Evolutionary conservation across 768 basidiomycete species (phyloP).

Genomic region (Lactifluus subvellereus): DNA sequence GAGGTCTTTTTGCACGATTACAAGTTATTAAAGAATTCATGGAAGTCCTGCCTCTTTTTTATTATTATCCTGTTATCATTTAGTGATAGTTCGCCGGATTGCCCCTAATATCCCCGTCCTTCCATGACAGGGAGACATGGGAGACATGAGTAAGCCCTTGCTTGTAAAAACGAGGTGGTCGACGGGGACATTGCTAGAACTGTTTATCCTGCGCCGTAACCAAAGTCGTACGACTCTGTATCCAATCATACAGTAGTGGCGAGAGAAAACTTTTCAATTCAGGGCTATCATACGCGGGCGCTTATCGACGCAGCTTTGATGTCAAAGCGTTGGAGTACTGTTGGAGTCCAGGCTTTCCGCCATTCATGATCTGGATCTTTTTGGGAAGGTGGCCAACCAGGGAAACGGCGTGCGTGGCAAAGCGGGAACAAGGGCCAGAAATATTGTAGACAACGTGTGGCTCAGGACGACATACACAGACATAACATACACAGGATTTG

Average conservation of each 20-base stretch:
- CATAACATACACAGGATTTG: neutral
- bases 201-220: neutral
- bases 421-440: neutral
- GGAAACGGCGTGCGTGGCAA: constrained; percentile 16
- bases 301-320: neutral
- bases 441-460: neutral
- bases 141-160: neutral
- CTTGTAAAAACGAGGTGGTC: neutral
- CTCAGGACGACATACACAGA: neutral
- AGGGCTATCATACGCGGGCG: constrained; percentile 1
- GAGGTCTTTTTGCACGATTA: neutral
- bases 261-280: neutral
- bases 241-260: neutral
- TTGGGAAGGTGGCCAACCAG: neutral
- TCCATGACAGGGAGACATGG: neutral
- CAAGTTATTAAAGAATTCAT: constrained; percentile 1
- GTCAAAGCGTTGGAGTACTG: constrained; percentile 12
- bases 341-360: constrained; percentile 3
- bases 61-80: neutral
- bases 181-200: neutral
- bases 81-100: neutral
- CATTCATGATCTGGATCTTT: neutral
- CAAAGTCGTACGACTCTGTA: neutral
- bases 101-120: neutral
- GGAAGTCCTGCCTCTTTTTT: constrained; percentile 1